Evolutionary conservation across 345 rosid genomes (phyloP), one percentile per base, ranked within the genome.

Genomic region (Toxicodendron radicans): DNA sequence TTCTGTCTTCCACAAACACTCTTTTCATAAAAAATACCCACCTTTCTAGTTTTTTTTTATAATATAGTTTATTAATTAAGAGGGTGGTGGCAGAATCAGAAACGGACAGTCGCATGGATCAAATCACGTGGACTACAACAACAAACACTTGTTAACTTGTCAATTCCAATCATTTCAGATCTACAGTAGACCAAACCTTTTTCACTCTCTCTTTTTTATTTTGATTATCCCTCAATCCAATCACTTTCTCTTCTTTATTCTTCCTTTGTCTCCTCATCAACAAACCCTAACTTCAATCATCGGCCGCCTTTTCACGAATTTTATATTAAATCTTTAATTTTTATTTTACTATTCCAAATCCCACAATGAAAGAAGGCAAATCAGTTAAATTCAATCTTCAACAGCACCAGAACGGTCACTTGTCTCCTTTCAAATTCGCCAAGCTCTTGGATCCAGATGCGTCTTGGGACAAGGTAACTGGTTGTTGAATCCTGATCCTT

Each of bases 401-500:
- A 54, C 90, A 77, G 41, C 88, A 85, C 48, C 95, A 81, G 53
- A 84, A 85, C 78, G 93, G 86, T 59, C 96, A 92, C 88, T 78
- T 89, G 61, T 87, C 91, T 67, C 92, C 91, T 17, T 84, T 82
- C 79, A 92, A 82, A 70, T 79, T 89, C 51, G 89, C 95, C 17
- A 92, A 89, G 66, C 83, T 89, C 82, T 86, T 94, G 59, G 97
- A 92, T 89, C 93, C 97, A 3, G 95, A 92, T 41, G 94, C 95
- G 53, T 85, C 97, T 4, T 92, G 98, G 98, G 97, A 94, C 58
- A 94, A 94, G 87, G 97, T 89, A 78, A 32, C 21, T 62, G 33
- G 3, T 18, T 23, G 21, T 45, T 21, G 9, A 59, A n/a, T 52
- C 18, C 20, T 13, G 21, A 30, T n/a, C 32, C 14, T 41, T 21